These are phyloP conservation scores for Quercus suber DNA, from an alignment of 306 rosid species.

Conservation along the genomic window DNA sequence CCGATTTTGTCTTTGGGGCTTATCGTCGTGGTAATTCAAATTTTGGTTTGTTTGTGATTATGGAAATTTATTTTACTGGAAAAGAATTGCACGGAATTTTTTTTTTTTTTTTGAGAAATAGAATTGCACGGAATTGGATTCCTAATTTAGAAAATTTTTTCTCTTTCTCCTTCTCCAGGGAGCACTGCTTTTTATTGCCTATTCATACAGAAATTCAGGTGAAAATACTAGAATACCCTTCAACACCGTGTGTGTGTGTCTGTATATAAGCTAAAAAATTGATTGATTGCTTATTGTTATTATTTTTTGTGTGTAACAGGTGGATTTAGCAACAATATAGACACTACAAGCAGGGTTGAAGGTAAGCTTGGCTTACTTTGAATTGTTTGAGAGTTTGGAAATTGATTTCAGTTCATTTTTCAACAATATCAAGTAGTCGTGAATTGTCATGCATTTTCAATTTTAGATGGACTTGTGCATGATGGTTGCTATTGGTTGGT, in stretches of 20 bases:
- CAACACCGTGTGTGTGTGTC: too few relatives aligned
- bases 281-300: too few relatives aligned
- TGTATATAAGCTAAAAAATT: too few relatives aligned
- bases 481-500: not conserved
- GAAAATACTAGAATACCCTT: not conserved
- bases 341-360: conserved; percentile 52
- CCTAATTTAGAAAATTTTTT: too few relatives aligned
- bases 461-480: not conserved
- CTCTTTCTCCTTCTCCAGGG: conserved; percentile 28
- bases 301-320: conserved; percentile 38
- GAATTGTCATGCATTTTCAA: not conserved
- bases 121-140: too few relatives aligned
- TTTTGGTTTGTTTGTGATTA: not conserved
- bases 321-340: conserved; percentile 36
- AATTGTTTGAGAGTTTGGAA: not conserved
- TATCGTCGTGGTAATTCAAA: conserved; percentile 29
- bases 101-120: too few relatives aligned
- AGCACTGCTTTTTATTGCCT: conserved; percentile 41
- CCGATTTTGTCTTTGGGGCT: conserved; percentile 48
- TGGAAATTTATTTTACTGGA: not conserved
- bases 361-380: conserved; percentile 29
- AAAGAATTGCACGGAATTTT: too few relatives aligned
- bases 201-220: conserved; percentile 48
- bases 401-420: not conserved
- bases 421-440: not conserved